Conservation (phyloP, 73 alveolate genomes). For the Tetrahymena elliotti region DNA sequence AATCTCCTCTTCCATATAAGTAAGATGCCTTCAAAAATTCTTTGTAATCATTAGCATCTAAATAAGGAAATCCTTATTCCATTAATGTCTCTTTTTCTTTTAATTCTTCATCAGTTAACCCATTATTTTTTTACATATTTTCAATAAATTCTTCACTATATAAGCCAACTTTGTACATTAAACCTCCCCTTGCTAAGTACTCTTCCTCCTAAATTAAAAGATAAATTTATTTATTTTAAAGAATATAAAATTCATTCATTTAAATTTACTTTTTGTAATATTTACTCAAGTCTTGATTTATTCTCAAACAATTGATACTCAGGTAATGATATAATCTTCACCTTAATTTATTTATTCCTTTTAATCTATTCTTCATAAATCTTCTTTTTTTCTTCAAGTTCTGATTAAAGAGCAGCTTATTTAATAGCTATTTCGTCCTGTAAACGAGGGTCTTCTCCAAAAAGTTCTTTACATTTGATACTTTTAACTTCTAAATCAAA, state of each 20-base stretch:
- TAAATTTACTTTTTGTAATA: constrained; percentile 71
- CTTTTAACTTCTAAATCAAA: background rate
- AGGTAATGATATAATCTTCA: background rate
- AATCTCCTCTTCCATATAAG: background rate
- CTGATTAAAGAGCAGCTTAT: constrained; percentile 55
- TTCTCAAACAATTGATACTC: constrained; percentile 9
- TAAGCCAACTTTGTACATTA: constrained; percentile 69
- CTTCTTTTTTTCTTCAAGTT: constrained; percentile 39
- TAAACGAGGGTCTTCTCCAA: constrained; percentile 80
- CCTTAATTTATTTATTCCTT: constrained; percentile 46
- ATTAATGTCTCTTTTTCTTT: constrained; percentile 56
- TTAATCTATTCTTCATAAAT: constrained; percentile 38
- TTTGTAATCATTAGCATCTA: constrained; percentile 36
- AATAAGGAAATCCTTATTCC: constrained; percentile 79
- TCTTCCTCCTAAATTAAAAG: constrained; percentile 74
- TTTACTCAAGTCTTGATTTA: constrained; percentile 60
- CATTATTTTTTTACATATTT: background rate
- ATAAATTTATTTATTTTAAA: constrained; percentile 68
- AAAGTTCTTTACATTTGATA: background rate
- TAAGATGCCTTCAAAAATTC: background rate
- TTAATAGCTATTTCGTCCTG: constrained; percentile 40
- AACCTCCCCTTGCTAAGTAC: constrained; percentile 72
- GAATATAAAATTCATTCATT: constrained; percentile 83
- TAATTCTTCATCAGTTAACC: constrained; percentile 64
- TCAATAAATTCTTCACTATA: constrained; percentile 38